A percentile compares a stretch with the other conserved stretches of the same genome.
Evolutionary conservation across 257 asterid species (phyloP).

Genomic region (Ilex asprella): DNA sequence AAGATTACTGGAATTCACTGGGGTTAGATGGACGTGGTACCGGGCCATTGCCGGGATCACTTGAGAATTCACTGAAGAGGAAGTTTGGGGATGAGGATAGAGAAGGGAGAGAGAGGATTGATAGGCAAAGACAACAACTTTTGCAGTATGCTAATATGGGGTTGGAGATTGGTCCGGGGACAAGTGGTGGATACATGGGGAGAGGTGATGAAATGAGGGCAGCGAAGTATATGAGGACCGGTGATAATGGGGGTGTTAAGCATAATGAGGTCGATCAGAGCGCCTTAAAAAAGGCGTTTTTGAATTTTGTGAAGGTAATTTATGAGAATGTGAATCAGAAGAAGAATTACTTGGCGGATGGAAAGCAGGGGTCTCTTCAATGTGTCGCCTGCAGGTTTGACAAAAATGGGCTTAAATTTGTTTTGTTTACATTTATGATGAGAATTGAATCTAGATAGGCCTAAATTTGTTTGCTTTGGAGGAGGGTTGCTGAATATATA

Average conservation of each 20-base stretch:
- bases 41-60: conserved; percentile 14
- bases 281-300: conserved; percentile 55
- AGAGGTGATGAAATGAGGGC: conserved; percentile 54
- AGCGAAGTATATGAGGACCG: conserved; percentile 41
- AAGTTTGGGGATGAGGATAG: conserved; percentile 77
- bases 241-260: conserved; percentile 5
- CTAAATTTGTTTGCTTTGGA: neutral
- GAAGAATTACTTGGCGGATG: conserved; percentile 61
- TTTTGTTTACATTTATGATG: neutral
- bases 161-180: conserved; percentile 17
- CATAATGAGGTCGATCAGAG: conserved; percentile 59
- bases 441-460: too few species aligned
- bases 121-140: conserved; percentile 86
- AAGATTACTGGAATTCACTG: conserved; percentile 35
- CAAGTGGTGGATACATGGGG: conserved; percentile 31
- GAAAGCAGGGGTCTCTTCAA: conserved; percentile 63
- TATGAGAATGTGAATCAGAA: conserved; percentile 53
- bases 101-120: conserved; percentile 61
- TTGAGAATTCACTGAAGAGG: conserved; percentile 50
- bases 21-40: conserved; percentile 16
- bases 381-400: conserved; percentile 77
- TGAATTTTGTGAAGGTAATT: conserved; percentile 58
- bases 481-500: too few species aligned
- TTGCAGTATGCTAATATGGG: conserved; percentile 68
- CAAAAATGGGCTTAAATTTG: neutral